These are phyloP conservation scores for Phytophthora hibernalis DNA, from an alignment of 352 stramenopile genomes.

Conservation along the genomic window DNA sequence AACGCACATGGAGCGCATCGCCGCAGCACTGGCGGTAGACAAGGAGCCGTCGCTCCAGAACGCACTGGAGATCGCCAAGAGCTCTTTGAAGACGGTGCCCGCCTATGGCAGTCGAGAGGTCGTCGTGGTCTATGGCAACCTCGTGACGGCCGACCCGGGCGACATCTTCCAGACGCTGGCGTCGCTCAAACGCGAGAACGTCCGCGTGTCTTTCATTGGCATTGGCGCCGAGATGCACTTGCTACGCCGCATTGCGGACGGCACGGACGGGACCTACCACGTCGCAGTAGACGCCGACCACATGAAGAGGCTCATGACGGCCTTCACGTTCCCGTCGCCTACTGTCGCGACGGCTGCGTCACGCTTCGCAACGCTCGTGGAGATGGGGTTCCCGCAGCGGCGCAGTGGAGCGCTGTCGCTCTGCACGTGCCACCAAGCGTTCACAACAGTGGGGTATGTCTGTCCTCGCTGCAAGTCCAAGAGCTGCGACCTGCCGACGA, in stretches of 20 bases:
- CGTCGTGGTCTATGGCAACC: slow-evolving; percentile 94
- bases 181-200: slow-evolving; percentile 88
- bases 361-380: slow-evolving; percentile 79
- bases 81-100: slow-evolving; percentile 91
- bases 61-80: slow-evolving; percentile 89
- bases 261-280: slow-evolving; percentile 94
- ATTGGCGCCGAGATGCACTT: slow-evolving; percentile 95
- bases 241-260: slow-evolving; percentile 86
- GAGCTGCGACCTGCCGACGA: slow-evolving; percentile 94
- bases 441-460: slow-evolving; percentile 92
- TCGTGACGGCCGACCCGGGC: slow-evolving; percentile 96
- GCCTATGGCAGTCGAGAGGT: slow-evolving; percentile 91
- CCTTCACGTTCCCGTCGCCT: slow-evolving; percentile 95
- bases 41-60: slow-evolving; percentile 94
- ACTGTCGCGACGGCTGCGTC: slow-evolving; percentile 76
- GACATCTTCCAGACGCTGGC: slow-evolving; percentile 96
- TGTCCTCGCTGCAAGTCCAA: slow-evolving; percentile 96
- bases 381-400: slow-evolving; percentile 88
- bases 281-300: slow-evolving; percentile 95
- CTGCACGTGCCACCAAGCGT: slow-evolving; percentile 86
- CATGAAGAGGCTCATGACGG: slow-evolving; percentile 92
- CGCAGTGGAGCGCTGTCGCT: slow-evolving; percentile 79
- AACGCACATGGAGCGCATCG: slow-evolving; percentile 85
- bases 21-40: slow-evolving; percentile 64
- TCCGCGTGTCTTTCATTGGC: slow-evolving; percentile 94